Conservation (phyloP, 2,329 filamentous ascomycete species). For the Annulohypoxylon truncatum region DNA sequence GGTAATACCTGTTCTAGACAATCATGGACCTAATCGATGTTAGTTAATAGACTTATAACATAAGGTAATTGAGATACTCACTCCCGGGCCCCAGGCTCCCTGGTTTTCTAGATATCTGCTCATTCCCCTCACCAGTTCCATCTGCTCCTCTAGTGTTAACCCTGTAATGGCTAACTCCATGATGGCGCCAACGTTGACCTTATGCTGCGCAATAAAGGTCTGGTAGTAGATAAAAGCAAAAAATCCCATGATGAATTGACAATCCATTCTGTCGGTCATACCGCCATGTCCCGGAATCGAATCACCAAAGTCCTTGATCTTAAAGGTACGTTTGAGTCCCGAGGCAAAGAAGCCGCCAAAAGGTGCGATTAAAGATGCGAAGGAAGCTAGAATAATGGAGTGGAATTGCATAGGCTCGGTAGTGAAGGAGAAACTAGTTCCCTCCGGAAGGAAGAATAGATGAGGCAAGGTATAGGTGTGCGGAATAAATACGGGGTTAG, state of each 20-base stretch:
- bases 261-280: slow-evolving; percentile 99
- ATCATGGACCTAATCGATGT: slow-evolving; percentile 47
- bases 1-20: slow-evolving; percentile 52
- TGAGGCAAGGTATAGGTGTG: slow-evolving; percentile 63
- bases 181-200: slow-evolving; percentile 84
- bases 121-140: slow-evolving; percentile 79
- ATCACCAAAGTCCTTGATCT: slow-evolving; percentile 99
- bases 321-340: slow-evolving; percentile 97
- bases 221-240: slow-evolving; percentile 99
- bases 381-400: slow-evolving; percentile 88
- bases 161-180: slow-evolving; percentile 93
- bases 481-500: slow-evolving; percentile 90
- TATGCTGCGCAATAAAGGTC: slow-evolving; percentile 92
- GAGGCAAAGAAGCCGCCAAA: slow-evolving; percentile 99
- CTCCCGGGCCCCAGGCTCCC: slow-evolving; percentile 58
- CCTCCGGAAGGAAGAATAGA: slow-evolving; percentile 67
- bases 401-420: slow-evolving; percentile 94
- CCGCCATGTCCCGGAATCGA: slow-evolving; percentile 97
- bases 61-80: slow-evolving; percentile 45
- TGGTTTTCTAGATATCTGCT: slow-evolving; percentile 74
- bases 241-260: slow-evolving; percentile 99
- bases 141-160: slow-evolving; percentile 86
- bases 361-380: slow-evolving; percentile 94
- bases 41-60: neutral
- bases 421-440: slow-evolving; percentile 67